Base-by-base conservation (phyloP, 2,329 filamentous ascomycete species). In the Diaporthe vaccinii region DNA sequence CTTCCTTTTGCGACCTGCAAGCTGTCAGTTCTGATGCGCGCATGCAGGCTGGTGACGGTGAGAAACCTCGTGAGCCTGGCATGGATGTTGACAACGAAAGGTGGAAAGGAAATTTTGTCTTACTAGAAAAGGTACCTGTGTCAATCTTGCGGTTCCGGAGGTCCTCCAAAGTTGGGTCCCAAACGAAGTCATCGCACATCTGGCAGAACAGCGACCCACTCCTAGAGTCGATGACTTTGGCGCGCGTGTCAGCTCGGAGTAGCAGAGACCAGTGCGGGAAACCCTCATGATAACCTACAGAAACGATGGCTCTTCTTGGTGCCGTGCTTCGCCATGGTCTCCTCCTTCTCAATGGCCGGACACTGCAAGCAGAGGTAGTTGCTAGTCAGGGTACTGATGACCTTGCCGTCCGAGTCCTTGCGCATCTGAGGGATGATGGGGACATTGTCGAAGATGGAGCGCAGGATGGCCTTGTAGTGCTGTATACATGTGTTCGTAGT, bases 151-250 rank as follows among this genome's bases (percentile, higher is more conserved):
- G 89, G 57, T 94, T 85, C 76, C 94, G 89, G 74, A 95, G 89
- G 71, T 94, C 92, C 81, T 97, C 94, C 7, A 97, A 86, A 8
- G 93, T 94, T 8, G 94, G 93, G 79, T 97, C 94, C 88, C 94
- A 96, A 44, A 97, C 92, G 78, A 95, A 92, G 82, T 97, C 94
- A 81, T 94, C 91, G 81, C 94, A 97, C 81, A 95, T 92, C 78
- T 95, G 93, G 83, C 94, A 97, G 84, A 93, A 96, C 9, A 97
- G 85, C 68, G 91, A 89, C 53, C 94, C 94, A 78, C 90, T 93
- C 75, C 92, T 88, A 34, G 94, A 96, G 80, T 97, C 94, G 53
- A 96, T 93, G 81, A 93, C 94, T 69, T 69, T 95, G 78, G 28
- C 77, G 5, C 75, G 55, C 71, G 69, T 79, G 80, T 84, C 76